Evolutionary conservation across 805 yeast genomes (phyloP), one percentile per base, ranked within the genome.

Genomic region (Candida jianshihensis): DNA sequence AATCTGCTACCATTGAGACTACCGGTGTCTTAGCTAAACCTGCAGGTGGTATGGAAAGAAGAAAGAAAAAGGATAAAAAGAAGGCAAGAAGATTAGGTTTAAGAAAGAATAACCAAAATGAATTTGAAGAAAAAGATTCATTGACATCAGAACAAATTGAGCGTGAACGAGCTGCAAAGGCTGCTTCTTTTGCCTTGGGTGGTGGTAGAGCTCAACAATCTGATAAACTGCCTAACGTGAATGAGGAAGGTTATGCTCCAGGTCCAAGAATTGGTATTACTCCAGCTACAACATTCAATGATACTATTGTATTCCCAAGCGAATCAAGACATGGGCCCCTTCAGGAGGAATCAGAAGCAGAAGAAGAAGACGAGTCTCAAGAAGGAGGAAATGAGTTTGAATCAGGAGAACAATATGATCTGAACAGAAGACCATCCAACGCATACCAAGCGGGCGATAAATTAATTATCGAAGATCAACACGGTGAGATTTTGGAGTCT

Each of bases 401-500:
- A n/a, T n/a, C n/a, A 17, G 48, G 47, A 12, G 44, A 44, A 26
- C 40, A 44, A 9, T 48, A 54, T 39, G 57, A 48, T 25, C 47
- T 26, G 19, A 41, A 51, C 29, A 44, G 62, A 50, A 35, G 59
- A 56, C 47, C 55, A 43, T 32, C 56, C 1, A 57, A 62, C 25
- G 81, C 78, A 0, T 82, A 73, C 56, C 75, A 74, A 32, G 95
- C 87, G 47, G 96, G 95, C 19, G 49, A 64, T 26, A 64, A 71
- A 30, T 57, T 89, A 26, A 72, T 89, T 36, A 68, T 90, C 37
- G 98, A 90, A 55, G 92, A 88, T 58, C 74, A 71, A 38, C 69
- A 78, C 33, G 97, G 97, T 37, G 96, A 89, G 53, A 70, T 88
- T 30, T 51, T 90, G 34, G 78, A 74, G 35, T 68, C 78, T 2